Percentiles rank a stretch among this genome's conserved stretches.
Evolutionary conservation across 2,329 filamentous ascomycete genomes (phyloP).

Genomic region (Xylariales sp.): DNA sequence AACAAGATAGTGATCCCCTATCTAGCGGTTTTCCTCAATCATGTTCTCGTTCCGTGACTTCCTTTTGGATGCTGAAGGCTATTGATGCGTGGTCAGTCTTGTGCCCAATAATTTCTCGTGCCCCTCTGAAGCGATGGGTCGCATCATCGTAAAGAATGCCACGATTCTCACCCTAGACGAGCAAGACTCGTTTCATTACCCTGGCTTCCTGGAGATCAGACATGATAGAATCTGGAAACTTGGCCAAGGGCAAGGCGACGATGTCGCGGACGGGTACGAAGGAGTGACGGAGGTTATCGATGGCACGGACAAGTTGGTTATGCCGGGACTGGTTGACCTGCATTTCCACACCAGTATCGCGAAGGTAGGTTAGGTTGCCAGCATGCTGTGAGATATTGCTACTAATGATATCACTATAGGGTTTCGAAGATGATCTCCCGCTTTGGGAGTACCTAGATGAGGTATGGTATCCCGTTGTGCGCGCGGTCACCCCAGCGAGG

Average conservation of each 20-base stretch:
- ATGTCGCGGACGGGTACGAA: constrained; percentile 9
- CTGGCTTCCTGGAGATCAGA: constrained; percentile 16
- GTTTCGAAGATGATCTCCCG: constrained; percentile 17
- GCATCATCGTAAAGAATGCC: constrained; percentile 17
- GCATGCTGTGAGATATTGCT: neutral
- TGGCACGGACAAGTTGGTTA: constrained; percentile 18
- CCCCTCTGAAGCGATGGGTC: neutral
- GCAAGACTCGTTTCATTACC: constrained; percentile 17
- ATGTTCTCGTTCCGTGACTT: too few relatives aligned
- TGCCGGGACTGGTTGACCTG: constrained; percentile 19
- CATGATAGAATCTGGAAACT: constrained; percentile 16
- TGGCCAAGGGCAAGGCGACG: constrained; percentile 2
- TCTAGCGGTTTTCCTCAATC: too few relatives aligned
- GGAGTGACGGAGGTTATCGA: constrained; percentile 15
- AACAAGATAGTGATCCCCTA: too few relatives aligned
- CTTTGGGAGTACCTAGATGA: constrained; percentile 20
- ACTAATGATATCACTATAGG: constrained; percentile 9
- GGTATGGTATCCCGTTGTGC: constrained; percentile 20
- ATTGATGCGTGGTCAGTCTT: too few relatives aligned
- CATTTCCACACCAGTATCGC: constrained; percentile 20
- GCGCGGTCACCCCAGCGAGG: constrained; percentile 13
- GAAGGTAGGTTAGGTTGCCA: constrained; percentile 12
- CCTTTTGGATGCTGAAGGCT: too few relatives aligned
- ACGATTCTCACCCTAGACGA: constrained; percentile 17
- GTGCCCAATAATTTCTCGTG: too few relatives aligned